Evolutionary conservation across 768 basidiomycete species (phyloP).

Genomic region (Russula compacta): DNA sequence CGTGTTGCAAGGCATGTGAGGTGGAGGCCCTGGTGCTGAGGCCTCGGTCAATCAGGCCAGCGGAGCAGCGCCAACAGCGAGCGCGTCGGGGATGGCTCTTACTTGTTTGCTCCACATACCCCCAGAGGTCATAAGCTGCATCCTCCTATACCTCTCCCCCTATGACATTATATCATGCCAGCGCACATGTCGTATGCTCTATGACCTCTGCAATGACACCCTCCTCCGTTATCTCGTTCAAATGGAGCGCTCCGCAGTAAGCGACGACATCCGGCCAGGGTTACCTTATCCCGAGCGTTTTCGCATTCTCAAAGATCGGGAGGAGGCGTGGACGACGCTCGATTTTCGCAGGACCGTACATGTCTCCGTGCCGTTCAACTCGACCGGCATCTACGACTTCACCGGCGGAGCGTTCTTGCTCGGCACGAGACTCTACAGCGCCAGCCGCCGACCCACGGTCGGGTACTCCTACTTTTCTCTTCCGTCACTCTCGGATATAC

Average conservation of each 20-base stretch:
- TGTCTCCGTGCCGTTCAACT: conserved; percentile 9
- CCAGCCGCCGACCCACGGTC: neutral
- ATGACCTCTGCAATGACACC: neutral
- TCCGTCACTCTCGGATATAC: conserved; percentile 1
- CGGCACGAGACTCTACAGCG: conserved; percentile 5
- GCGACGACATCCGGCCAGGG: conserved; percentile 2
- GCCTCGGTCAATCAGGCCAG: no score
- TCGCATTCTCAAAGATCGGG: conserved; percentile 6
- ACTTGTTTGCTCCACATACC: conserved; percentile 9
- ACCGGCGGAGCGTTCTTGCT: conserved; percentile 18
- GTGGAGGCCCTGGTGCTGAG: no score
- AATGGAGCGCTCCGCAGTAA: conserved; percentile 10
- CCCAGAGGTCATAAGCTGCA: conserved; percentile 5
- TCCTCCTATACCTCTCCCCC: neutral
- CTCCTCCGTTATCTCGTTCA: conserved; percentile 14
- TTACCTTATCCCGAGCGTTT: conserved; percentile 9
- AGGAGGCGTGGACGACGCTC: conserved; percentile 12
- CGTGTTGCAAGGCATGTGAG: no score
- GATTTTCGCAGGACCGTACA: neutral
- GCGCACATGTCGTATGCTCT: conserved; percentile 4
- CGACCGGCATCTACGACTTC: conserved; percentile 20
- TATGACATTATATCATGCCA: conserved; percentile 9
- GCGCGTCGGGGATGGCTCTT: neutral
- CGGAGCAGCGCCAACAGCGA: no score
- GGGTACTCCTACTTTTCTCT: conserved; percentile 13